Percentiles rank a stretch among this genome's conserved stretches.
Evolutionary conservation across 257 asterid species (phyloP).

Genomic region (Ajuga chamaepitys): DNA sequence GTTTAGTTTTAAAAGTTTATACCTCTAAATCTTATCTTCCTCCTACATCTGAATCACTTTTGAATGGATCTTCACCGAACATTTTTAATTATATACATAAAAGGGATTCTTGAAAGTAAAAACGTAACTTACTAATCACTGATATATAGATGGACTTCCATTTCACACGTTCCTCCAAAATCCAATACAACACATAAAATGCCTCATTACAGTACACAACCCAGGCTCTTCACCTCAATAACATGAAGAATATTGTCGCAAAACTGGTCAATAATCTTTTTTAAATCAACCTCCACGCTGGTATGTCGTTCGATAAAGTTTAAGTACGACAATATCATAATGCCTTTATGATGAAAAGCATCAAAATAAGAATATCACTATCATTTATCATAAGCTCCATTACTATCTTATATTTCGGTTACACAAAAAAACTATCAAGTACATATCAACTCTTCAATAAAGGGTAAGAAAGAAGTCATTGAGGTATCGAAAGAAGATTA

Average conservation of each 20-base stretch:
- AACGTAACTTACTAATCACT: not conserved
- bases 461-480: too few relatives aligned
- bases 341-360: too few relatives aligned
- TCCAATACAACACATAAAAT: conserved; percentile 7
- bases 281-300: not conserved
- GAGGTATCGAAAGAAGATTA: too few relatives aligned
- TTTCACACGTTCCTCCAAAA: not conserved
- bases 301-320: too few relatives aligned
- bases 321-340: too few relatives aligned
- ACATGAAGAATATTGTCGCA: not conserved
- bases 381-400: too few relatives aligned
- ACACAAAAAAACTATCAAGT: too few relatives aligned
- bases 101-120: not conserved
- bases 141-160: not conserved
- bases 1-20: not conserved
- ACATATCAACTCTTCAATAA: too few relatives aligned
- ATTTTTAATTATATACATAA: not conserved
- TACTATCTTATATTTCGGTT: too few relatives aligned
- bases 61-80: not conserved
- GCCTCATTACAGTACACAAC: not conserved
- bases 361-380: too few relatives aligned
- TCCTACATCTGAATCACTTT: not conserved
- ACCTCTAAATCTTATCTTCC: not conserved
- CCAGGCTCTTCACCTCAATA: not conserved
- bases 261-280: not conserved